These are phyloP conservation scores for Stylonectria norvegica DNA, from an alignment of 2,329 filamentous ascomycete genomes.

Conservation along the genomic window DNA sequence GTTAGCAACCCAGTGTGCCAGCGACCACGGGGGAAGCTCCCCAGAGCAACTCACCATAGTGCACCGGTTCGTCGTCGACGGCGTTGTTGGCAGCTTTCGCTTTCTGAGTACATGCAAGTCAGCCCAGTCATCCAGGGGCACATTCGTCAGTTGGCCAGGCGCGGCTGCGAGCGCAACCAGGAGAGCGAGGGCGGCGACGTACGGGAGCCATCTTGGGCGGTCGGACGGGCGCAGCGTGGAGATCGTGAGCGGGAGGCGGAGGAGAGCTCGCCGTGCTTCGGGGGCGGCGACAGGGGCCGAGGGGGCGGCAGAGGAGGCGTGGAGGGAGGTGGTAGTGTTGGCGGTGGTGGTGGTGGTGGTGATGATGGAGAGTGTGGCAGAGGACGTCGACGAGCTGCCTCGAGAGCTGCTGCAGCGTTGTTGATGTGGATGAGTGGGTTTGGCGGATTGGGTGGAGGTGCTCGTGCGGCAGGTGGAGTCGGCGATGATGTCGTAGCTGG, in stretches of 20 bases:
- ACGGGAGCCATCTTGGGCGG: constrained; percentile 54
- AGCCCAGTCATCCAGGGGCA: constrained; percentile 14
- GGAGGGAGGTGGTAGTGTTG: constrained; percentile 32
- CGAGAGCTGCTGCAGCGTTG: constrained; percentile 16
- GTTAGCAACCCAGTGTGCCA: constrained; percentile 22
- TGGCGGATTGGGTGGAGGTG: constrained; percentile 1
- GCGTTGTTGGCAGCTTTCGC: constrained; percentile 30
- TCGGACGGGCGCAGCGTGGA: constrained; percentile 26
- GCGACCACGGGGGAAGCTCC: constrained; percentile 2
- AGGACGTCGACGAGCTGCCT: constrained; percentile 38
- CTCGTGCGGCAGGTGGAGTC: constrained; percentile 25
- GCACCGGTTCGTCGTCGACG: constrained; percentile 36
- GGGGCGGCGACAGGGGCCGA: constrained; percentile 31
- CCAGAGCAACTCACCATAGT: constrained; percentile 36
- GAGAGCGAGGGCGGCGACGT: constrained; percentile 34
- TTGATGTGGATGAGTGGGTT: too few species aligned
- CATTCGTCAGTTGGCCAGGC: constrained; percentile 12
- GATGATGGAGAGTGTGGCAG: constrained; percentile 42
- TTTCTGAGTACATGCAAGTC: constrained; percentile 20
- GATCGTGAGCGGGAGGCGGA: constrained; percentile 20
- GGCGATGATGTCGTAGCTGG: constrained; percentile 33
- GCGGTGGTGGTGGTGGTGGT: constrained; percentile 32
- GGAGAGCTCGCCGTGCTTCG: constrained; percentile 22
- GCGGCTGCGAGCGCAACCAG: constrained; percentile 11
- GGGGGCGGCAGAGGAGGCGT: constrained; percentile 26